Base-by-base conservation (phyloP, 805 yeast species). In the Candida andamanensis region DNA sequence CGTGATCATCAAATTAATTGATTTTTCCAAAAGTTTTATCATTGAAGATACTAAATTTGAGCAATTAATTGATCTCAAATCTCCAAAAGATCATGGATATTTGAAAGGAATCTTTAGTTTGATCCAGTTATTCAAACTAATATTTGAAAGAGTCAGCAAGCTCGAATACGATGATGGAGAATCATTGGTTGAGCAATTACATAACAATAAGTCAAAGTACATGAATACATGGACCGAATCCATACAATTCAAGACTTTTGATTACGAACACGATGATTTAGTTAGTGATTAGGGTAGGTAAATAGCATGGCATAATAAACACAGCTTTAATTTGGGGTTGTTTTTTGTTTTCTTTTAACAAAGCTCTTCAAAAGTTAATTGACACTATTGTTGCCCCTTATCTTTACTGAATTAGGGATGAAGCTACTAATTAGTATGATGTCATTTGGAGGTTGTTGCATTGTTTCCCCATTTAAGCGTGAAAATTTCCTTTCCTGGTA, bases 11-110 rank as follows among this genome's bases (percentile, higher is more conserved):
- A 76, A 87, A 41, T 72, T 94, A 34, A 92, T 92, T 45, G 99
- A 92, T 60, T 92, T 92, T 68, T 97, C 97, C 1, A 95, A 89
- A 52, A 83, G 95, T 12, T 33, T 41, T 15, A 25, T 34, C 10
- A 9, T 21, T 2, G 24, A 18, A 25, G 18, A 26, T 10, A 4
- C 24, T 11, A 27, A 33, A 20, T 33, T 33, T 16, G 24, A 24
- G 10, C 10, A 29, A 9, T 11, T 27, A 6, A 14, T n/a, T 10
- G 23, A 18, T 9, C 15, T 19, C 5, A 2, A 13, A 6, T 9
- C 10, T 3, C 22, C 36, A 9, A 41, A 41, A 28, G 99, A 92
- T 57, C 51, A 59, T 40, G 99, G 99, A 1, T 92, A 86, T 53
- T 58, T 87, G 25, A 70, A 90, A 31, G 99, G 99, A 0, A 55